These are phyloP conservation scores for Eruca vesicaria DNA, from an alignment of 441 rosid species.

Conservation along the genomic window DNA sequence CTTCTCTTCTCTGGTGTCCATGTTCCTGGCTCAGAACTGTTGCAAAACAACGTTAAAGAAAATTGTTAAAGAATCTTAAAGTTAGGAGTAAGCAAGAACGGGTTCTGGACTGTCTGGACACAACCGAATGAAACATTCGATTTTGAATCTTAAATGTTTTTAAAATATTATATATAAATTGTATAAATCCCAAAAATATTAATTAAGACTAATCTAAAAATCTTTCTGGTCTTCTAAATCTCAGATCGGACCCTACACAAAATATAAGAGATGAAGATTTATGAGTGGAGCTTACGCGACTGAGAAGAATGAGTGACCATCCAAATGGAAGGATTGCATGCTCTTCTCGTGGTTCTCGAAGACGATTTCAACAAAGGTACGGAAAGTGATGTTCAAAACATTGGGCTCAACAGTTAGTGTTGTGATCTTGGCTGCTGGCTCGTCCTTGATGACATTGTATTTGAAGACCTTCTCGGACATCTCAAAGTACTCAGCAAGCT, in stretches of 20 bases:
- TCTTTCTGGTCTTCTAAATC: too few relatives aligned
- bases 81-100: neutral
- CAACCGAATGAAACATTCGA: neutral
- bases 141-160: too few relatives aligned
- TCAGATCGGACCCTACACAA: too few relatives aligned
- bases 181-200: too few relatives aligned
- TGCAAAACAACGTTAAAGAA: neutral
- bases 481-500: conserved; percentile 67
- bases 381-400: conserved; percentile 55
- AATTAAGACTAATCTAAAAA: too few relatives aligned
- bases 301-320: conserved; percentile 68
- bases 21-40: conserved; percentile 59
- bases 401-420: conserved; percentile 37
- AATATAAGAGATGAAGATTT: neutral
- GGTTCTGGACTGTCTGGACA: neutral
- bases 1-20: conserved; percentile 71
- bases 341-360: conserved; percentile 67
- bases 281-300: conserved; percentile 50
- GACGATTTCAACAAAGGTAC: conserved; percentile 58
- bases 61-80: neutral
- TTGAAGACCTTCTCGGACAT: conserved; percentile 59
- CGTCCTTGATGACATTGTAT: conserved; percentile 49
- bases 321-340: conserved; percentile 60
- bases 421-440: conserved; percentile 36
- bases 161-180: too few relatives aligned